These are phyloP conservation scores for Floccularia luteovirens DNA, from an alignment of 768 basidiomycete species.

Conservation along the genomic window DNA sequence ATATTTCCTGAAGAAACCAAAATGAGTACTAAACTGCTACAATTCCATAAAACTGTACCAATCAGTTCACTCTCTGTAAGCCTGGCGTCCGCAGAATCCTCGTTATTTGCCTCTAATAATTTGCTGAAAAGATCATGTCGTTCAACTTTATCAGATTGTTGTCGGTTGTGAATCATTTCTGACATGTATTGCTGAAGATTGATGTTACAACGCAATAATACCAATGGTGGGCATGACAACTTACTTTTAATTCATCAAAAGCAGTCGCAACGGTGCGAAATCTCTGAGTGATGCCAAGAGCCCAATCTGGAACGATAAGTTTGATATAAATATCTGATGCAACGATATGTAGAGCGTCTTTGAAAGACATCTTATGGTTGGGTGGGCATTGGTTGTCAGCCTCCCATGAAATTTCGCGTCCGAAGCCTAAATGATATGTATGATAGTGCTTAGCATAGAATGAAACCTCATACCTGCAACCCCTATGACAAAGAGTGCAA, in stretches of 20 bases:
- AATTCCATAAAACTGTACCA: conserved; percentile 24
- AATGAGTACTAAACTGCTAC: conserved; percentile 29
- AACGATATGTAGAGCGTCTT: conserved; percentile 30
- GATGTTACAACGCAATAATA: conserved; percentile 16
- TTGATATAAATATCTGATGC: conserved; percentile 20
- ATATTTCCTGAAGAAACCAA: conserved; percentile 17
- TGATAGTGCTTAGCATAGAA: not conserved
- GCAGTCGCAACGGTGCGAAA: conserved; percentile 22
- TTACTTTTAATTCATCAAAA: conserved; percentile 31
- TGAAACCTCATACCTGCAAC: conserved; percentile 33
- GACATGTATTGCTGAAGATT: conserved; percentile 34
- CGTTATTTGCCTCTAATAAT: conserved; percentile 34
- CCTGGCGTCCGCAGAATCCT: conserved; percentile 18
- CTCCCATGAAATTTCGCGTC: conserved; percentile 34
- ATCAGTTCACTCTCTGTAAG: conserved; percentile 9
- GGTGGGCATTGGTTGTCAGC: conserved; percentile 28
- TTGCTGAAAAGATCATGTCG: conserved; percentile 36
- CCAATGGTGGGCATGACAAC: not conserved
- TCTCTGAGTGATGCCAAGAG: conserved; percentile 20
- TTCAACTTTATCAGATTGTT: conserved; percentile 23
- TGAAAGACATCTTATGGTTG: conserved; percentile 37
- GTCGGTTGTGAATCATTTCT: conserved; percentile 45
- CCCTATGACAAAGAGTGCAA: conserved; percentile 39
- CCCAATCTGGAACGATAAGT: conserved; percentile 26
- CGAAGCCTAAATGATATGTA: conserved; percentile 31